These are phyloP conservation scores for Microstegium vimineum DNA, from an alignment of 176 grass and related monocot species.

Conservation along the genomic window DNA sequence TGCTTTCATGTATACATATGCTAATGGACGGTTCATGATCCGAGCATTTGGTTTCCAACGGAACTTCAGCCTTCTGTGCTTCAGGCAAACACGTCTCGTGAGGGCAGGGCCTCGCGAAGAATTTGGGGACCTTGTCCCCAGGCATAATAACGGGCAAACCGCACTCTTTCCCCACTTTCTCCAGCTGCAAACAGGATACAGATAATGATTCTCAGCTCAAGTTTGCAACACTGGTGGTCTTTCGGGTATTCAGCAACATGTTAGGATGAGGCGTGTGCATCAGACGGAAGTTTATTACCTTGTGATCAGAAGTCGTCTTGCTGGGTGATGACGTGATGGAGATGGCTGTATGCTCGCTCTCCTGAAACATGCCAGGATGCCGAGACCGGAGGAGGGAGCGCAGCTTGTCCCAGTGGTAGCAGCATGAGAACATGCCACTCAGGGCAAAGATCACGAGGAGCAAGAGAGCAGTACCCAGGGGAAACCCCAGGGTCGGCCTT, in stretches of 20 bases:
- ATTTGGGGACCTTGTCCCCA: conserved; percentile 70
- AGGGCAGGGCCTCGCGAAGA: conserved; percentile 84
- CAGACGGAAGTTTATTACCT: conserved; percentile 30
- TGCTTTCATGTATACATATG: conserved; percentile 18
- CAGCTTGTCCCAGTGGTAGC: conserved; percentile 98
- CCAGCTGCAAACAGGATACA: conserved; percentile 25
- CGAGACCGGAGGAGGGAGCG: conserved; percentile 45
- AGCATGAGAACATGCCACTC: conserved; percentile 83
- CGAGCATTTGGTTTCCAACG: conserved; percentile 18
- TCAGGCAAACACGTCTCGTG: conserved; percentile 20
- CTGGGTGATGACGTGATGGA: conserved; percentile 16
- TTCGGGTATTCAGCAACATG: too few species aligned
- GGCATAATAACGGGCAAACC: conserved; percentile 89
- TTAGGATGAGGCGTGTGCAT: too few species aligned
- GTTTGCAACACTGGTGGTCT: background rate
- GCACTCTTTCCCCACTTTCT: conserved; percentile 42
- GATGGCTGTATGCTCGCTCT: conserved; percentile 28
- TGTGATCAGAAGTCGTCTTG: conserved; percentile 35
- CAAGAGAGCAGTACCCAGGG: conserved; percentile 75
- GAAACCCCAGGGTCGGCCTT: conserved; percentile 73
- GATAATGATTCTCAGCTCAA: background rate
- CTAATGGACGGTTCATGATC: background rate
- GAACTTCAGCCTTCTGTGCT: background rate
- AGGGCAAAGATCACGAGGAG: conserved; percentile 89
- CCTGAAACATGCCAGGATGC: conserved; percentile 22